Percentiles rank a stretch among this genome's conserved stretches.
Evolutionary conservation across 768 basidiomycete genomes (phyloP).

Genomic region (Tephrocybe sp.): DNA sequence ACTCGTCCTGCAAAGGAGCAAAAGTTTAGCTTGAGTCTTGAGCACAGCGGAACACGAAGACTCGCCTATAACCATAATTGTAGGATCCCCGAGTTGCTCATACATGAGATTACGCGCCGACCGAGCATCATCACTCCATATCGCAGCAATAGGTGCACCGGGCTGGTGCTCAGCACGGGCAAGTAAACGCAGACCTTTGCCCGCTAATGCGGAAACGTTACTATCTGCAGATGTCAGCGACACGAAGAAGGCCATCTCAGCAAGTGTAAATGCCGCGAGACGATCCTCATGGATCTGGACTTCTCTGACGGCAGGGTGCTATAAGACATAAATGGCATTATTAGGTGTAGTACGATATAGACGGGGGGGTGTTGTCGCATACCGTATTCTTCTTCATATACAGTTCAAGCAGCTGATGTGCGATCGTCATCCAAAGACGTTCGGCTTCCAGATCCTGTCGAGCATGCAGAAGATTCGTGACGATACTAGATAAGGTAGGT

Average conservation of each 20-base stretch:
- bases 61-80: constrained; percentile 65
- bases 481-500: constrained; percentile 44
- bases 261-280: constrained; percentile 59
- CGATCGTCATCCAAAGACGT: constrained; percentile 65
- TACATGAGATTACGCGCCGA: constrained; percentile 72
- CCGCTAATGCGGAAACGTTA: constrained; percentile 64
- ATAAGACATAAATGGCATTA: neutral
- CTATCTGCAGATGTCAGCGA: constrained; percentile 69
- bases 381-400: constrained; percentile 51
- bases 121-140: constrained; percentile 56
- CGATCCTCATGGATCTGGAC: constrained; percentile 53
- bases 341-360: neutral
- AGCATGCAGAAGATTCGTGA: constrained; percentile 55
- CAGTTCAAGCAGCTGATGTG: constrained; percentile 56
- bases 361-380: constrained; percentile 12
- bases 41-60: constrained; percentile 9
- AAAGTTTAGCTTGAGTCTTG: constrained; percentile 8
- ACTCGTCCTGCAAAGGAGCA: constrained; percentile 53
- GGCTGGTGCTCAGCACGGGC: constrained; percentile 66
- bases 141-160: constrained; percentile 47
- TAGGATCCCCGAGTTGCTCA: constrained; percentile 77
- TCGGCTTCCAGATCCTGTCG: constrained; percentile 61
- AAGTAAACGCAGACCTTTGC: constrained; percentile 64
- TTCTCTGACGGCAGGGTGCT: constrained; percentile 34
- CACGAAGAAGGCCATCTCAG: constrained; percentile 72